Base-by-base conservation (phyloP, 805 yeast species). In the Monosporozyma aerobia region DNA sequence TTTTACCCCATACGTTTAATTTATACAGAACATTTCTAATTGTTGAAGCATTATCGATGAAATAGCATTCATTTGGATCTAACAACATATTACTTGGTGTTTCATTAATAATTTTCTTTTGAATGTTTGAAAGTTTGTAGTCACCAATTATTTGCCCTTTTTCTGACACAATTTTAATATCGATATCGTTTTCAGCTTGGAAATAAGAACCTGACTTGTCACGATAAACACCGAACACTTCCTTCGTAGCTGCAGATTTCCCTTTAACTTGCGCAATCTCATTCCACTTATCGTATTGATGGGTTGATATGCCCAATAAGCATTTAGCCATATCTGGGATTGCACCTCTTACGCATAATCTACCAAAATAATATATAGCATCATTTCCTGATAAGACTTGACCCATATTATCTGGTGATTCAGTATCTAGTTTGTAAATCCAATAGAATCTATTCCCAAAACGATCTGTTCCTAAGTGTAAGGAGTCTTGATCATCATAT, bases 331-430 rank as follows among this genome's bases (percentile, higher is more conserved):
- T 79, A 13, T 77, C 83, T 41, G 72, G 74, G 1, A 61, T 74
- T 62, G 97, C 97, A 0, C 99, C 99, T 67, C 90, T 97, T 2
- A 92, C 77, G 95, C 96, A 90, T 29, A 90, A 65, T 51, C 86
- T 74, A 5, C 96, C 96, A 4, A 30, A 29, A 33, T 23, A 73
- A 73, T 2, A 73, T 76, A 50, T 87, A 72, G 0, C 96, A 16
- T 27, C 40, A n/a, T 16, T 9, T 11, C 6, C 32, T 40, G 39
- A 13, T 13, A 14, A 11, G n/a, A 7, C 13, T 13, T 35, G 11
- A 25, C 32, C 27, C 8, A 19, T 22, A 22, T 46, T 22, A 2
- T 35, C 29, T 9, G 35, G 13, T 8, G 47, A 97, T 62, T 85
- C 85, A 56, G 76, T 76, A 61, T 92, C 97, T 65, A 89, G 83